These are phyloP conservation scores for Cucumis cinereus DNA, from an alignment of 306 rosid genomes.

Conservation along the genomic window DNA sequence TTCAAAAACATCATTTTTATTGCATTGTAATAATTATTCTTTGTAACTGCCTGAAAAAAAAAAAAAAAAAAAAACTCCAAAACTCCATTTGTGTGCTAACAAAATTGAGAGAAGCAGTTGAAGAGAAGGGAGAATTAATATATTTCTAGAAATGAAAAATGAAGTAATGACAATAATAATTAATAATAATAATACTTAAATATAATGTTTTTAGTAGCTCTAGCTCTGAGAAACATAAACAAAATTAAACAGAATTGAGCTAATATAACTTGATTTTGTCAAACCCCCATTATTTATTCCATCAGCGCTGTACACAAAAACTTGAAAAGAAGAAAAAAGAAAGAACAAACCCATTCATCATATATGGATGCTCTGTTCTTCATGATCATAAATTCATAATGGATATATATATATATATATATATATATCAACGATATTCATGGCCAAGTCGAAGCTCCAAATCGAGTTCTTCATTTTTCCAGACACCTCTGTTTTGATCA, in stretches of 20 bases:
- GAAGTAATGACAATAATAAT: not conserved
- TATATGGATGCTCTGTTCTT: not conserved
- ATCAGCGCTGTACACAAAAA: slow-evolving; percentile 6
- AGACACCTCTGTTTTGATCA: slow-evolving; percentile 25
- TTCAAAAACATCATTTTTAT: not conserved
- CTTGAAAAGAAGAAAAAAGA: not conserved
- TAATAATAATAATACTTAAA: not conserved
- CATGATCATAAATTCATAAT: not conserved
- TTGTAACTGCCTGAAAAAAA: too few species aligned
- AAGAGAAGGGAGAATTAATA: too few species aligned
- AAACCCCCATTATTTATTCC: not conserved
- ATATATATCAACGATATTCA: slow-evolving; percentile 20
- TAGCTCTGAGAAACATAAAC: not conserved
- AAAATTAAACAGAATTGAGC: slow-evolving; percentile 1
- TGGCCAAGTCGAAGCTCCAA: slow-evolving; percentile 89
- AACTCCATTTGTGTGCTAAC: too few species aligned
- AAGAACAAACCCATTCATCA: not conserved
- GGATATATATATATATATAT: not conserved
- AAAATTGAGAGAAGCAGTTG: too few species aligned
- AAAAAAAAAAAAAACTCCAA: too few species aligned
- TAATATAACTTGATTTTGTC: not conserved
- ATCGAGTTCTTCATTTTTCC: slow-evolving; percentile 46
- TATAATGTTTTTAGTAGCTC: not conserved
- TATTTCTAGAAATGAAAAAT: too few species aligned
- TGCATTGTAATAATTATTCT: too few species aligned